A percentile compares a stretch with the other conserved stretches of the same genome.
These are phyloP conservation scores for Myriosclerotinia scirpicola DNA, from an alignment of 2,329 filamentous ascomycete species.

Conservation along the genomic window DNA sequence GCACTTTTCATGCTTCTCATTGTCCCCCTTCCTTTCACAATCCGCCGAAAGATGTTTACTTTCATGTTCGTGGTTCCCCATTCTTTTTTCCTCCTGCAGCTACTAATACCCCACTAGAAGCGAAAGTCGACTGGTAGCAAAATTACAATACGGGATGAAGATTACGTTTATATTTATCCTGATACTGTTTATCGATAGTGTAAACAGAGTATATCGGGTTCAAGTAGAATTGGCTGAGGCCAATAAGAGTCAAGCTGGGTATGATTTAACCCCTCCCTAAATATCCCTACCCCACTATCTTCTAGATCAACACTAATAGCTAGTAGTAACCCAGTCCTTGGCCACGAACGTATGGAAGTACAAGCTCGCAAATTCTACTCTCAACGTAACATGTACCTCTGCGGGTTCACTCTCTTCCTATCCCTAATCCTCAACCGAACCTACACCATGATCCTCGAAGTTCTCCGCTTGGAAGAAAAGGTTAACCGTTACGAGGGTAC, in stretches of 20 bases:
- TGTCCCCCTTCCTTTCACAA: slow-evolving; percentile 81
- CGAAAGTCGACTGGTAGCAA: slow-evolving; percentile 64
- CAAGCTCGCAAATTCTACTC: slow-evolving; percentile 99
- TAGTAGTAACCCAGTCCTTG: slow-evolving; percentile 67
- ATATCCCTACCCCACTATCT: not conserved
- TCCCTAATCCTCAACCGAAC: slow-evolving; percentile 98
- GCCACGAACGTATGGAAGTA: slow-evolving; percentile 94
- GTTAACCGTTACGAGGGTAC: slow-evolving; percentile 78
- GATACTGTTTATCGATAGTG: slow-evolving; percentile 96
- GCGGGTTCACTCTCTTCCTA: slow-evolving; percentile 98
- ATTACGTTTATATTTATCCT: slow-evolving; percentile 99
- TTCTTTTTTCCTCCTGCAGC: slow-evolving; percentile 22
- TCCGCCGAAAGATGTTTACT: slow-evolving; percentile 42
- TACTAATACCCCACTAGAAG: slow-evolving; percentile 34
- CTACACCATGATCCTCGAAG: slow-evolving; percentile 70
- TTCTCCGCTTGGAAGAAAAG: slow-evolving; percentile 78
- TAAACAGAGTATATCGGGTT: slow-evolving; percentile 93
- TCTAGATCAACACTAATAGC: slow-evolving; percentile 31
- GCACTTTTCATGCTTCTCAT: slow-evolving; percentile 75
- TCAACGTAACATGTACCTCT: slow-evolving; percentile 99
- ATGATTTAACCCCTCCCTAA: slow-evolving; percentile 23
- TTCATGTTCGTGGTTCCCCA: slow-evolving; percentile 85
- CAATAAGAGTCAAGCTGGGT: slow-evolving; percentile 55
- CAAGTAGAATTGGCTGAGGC: slow-evolving; percentile 81
- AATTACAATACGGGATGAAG: slow-evolving; percentile 96